Percentiles rank a stretch among this genome's conserved stretches.
phyloP scores from a whole-genome alignment of 2,329 filamentous ascomycete genomes.

The Xylaria sp. region DNA sequence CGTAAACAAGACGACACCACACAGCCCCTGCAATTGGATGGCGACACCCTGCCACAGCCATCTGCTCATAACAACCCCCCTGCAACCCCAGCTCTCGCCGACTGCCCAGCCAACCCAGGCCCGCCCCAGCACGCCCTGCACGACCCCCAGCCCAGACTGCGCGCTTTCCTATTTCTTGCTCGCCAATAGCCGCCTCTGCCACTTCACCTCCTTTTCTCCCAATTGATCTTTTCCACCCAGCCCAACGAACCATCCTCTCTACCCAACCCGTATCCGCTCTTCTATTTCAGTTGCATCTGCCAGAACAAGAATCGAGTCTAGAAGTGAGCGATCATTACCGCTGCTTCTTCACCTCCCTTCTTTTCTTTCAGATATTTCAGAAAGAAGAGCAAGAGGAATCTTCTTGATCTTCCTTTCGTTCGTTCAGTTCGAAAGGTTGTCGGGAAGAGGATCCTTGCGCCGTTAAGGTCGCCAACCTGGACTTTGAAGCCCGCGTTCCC shows the following conservation, averaged over 20 bases:
- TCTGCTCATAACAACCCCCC: slow-evolving; percentile 41
- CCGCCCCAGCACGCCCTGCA: slow-evolving; percentile 12
- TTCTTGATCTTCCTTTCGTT: slow-evolving; percentile 73
- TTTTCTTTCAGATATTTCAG: slow-evolving; percentile 56
- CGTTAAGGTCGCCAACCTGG: slow-evolving; percentile 91
- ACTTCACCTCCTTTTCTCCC: slow-evolving; percentile 49
- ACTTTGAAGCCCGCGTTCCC: slow-evolving; percentile 99
- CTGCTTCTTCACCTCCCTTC: slow-evolving; percentile 54
- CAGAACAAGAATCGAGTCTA: slow-evolving; percentile 51
- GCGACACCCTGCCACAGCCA: slow-evolving; percentile 37
- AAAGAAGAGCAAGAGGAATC: slow-evolving; percentile 73
- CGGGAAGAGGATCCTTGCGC: slow-evolving; percentile 59
- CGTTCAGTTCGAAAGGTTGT: slow-evolving; percentile 55
- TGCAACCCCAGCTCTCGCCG: slow-evolving; percentile 12
- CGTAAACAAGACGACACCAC: slow-evolving; percentile 48
- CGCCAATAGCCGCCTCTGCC: slow-evolving; percentile 49
- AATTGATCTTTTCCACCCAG: slow-evolving; percentile 42
- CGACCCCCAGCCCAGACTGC: slow-evolving; percentile 29
- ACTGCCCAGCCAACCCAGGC: slow-evolving; percentile 12
- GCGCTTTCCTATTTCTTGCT: slow-evolving; percentile 48
- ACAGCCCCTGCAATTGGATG: slow-evolving; percentile 41
- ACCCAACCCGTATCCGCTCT: slow-evolving; percentile 51
- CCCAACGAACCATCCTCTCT: slow-evolving; percentile 42
- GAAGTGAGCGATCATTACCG: slow-evolving; percentile 49
- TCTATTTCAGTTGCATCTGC: slow-evolving; percentile 47